Percentiles rank a stretch among this genome's conserved stretches.
These are phyloP conservation scores for Blechomonas ayalai DNA, from an alignment of 208 protist species.

Conservation along the genomic window DNA sequence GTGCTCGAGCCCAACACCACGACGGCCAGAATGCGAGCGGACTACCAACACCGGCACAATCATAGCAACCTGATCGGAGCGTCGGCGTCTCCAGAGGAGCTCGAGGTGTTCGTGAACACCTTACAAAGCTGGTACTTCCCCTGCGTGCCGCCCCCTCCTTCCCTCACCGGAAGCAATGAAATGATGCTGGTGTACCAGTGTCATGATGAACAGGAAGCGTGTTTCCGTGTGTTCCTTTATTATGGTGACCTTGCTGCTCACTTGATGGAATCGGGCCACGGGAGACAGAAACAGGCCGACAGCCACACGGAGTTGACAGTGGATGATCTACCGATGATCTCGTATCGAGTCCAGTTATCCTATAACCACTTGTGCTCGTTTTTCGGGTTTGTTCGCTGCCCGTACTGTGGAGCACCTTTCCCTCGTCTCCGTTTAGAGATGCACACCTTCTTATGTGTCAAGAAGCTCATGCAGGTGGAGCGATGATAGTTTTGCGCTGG, in stretches of 20 bases:
- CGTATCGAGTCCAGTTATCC: slow-evolving; percentile 47
- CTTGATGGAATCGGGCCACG: slow-evolving; percentile 26
- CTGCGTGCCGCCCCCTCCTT: background rate
- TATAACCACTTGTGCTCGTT: slow-evolving; percentile 19
- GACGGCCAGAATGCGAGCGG: slow-evolving; percentile 8
- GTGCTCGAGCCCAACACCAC: slow-evolving; percentile 4
- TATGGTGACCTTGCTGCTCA: slow-evolving; percentile 58
- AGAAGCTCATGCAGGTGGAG: background rate
- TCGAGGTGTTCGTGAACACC: slow-evolving; percentile 51
- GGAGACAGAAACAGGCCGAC: background rate
- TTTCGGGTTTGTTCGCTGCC: slow-evolving; percentile 31
- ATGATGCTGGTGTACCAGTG: slow-evolving; percentile 14
- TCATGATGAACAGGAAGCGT: slow-evolving; percentile 15
- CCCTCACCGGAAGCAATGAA: slow-evolving; percentile 19
- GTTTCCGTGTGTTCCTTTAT: slow-evolving; percentile 39
- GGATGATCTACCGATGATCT: slow-evolving; percentile 39
- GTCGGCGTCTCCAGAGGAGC: slow-evolving; percentile 23
- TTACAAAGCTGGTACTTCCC: slow-evolving; percentile 7
- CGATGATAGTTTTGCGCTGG: no score
- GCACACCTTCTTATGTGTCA: background rate
- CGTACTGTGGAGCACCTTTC: slow-evolving; percentile 22
- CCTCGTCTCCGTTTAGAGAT: slow-evolving; percentile 5
- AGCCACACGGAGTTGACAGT: slow-evolving; percentile 14
- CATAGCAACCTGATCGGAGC: slow-evolving; percentile 34
- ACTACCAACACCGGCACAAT: slow-evolving; percentile 20